Conservation (phyloP, 768 basidiomycete genomes). For the Podaxis sp. region DNA sequence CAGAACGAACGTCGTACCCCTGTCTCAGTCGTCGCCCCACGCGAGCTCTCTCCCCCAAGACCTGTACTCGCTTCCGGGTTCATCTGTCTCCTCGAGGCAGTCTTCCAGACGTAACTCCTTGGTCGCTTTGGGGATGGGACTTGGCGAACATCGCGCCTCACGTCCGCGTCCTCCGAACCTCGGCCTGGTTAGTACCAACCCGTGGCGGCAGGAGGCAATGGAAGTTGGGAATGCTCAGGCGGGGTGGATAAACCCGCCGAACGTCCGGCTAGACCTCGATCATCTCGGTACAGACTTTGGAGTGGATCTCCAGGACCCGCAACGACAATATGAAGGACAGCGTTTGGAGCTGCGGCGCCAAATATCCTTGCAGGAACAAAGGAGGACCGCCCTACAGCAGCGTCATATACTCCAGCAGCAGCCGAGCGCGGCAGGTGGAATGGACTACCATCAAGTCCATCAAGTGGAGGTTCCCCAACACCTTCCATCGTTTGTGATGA, state of each 20-base stretch:
- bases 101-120: slow-evolving; percentile 20
- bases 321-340: background rate
- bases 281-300: background rate
- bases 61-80: background rate
- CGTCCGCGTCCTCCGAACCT: slow-evolving; percentile 31
- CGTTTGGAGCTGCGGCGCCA: background rate
- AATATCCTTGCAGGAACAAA: background rate
- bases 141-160: slow-evolving; percentile 24
- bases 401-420: background rate
- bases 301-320: background rate
- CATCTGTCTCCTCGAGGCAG: slow-evolving; percentile 8
- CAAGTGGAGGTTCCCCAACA: background rate
- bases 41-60: slow-evolving; percentile 5
- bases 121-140: slow-evolving; percentile 11
- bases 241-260: background rate
- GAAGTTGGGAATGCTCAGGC: background rate
- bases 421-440: background rate
- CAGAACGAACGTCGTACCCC: background rate
- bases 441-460: slow-evolving; percentile 2
- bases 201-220: slow-evolving; percentile 17
- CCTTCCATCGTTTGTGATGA: background rate
- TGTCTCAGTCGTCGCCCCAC: slow-evolving; percentile 9
- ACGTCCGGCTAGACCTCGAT: background rate
- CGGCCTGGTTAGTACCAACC: slow-evolving; percentile 33
- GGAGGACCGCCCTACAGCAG: slow-evolving; percentile 1